Conservation (phyloP, 2,329 filamentous ascomycete species). For the Madurella fahalii region DNA sequence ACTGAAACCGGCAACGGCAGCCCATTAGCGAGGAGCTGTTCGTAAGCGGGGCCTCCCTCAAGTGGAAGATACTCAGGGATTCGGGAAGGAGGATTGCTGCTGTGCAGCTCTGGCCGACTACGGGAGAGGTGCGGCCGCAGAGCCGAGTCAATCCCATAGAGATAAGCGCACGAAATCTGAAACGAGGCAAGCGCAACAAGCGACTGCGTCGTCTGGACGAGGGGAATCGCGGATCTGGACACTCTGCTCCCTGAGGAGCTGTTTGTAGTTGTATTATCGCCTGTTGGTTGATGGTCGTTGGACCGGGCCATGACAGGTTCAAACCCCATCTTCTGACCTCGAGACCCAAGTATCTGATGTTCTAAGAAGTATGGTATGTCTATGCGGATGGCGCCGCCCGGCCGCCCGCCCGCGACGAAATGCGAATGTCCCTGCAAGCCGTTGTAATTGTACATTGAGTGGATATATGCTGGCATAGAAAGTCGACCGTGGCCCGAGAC, state of each 20-base stretch:
- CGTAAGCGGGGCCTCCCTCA: not conserved
- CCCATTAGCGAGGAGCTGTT: not conserved
- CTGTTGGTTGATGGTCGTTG: not conserved
- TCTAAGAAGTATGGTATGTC: no score
- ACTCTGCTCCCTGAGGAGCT: not conserved
- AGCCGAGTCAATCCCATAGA: not conserved
- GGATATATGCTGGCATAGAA: not conserved
- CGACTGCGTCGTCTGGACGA: not conserved
- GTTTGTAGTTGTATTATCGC: not conserved
- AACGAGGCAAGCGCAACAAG: not conserved
- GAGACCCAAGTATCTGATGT: no score
- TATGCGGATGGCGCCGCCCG: no score
- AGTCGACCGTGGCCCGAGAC: not conserved
- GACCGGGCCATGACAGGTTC: no score
- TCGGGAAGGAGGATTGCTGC: not conserved
- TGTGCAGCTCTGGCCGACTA: not conserved
- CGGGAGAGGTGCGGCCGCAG: not conserved
- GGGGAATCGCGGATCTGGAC: not conserved
- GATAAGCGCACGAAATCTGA: not conserved
- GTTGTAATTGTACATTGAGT: not conserved
- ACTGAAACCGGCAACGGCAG: constrained; percentile 15
- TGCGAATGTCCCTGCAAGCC: no score
- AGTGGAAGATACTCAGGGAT: constrained; percentile 2
- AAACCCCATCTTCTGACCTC: no score
- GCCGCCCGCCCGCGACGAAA: no score